Percentiles rank a stretch among this genome's conserved stretches.
phyloP scores from a whole-genome alignment of 1,139 yeast species.

The Taiozyma sp. region DNA sequence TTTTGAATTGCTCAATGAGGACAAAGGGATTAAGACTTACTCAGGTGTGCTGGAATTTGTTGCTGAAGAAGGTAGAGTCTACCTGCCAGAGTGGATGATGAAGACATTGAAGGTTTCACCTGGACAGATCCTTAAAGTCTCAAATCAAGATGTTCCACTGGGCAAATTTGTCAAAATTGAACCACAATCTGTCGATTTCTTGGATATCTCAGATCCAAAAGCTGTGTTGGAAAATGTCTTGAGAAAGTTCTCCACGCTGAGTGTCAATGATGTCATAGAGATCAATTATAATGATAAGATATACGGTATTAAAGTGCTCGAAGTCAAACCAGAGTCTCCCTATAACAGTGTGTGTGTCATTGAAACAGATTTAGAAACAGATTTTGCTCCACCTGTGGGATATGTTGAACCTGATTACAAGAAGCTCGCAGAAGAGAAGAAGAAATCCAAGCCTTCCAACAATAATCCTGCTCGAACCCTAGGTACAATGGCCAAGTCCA shows the following conservation, averaged over 20 bases:
- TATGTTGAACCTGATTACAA: slow-evolving; percentile 83
- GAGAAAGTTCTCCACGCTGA: slow-evolving; percentile 83
- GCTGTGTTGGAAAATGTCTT: slow-evolving; percentile 93
- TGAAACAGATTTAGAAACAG: slow-evolving; percentile 95
- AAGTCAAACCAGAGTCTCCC: slow-evolving; percentile 74
- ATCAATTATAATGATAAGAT: slow-evolving; percentile 77
- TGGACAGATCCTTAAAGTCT: slow-evolving; percentile 74
- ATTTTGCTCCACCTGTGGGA: slow-evolving; percentile 98
- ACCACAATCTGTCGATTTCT: slow-evolving; percentile 90
- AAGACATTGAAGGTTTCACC: slow-evolving; percentile 65
- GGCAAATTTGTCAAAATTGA: slow-evolving; percentile 91
- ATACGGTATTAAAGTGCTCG: slow-evolving; percentile 80
- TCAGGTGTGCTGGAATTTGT: slow-evolving; percentile 95
- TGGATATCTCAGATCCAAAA: slow-evolving; percentile 92
- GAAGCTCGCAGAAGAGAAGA: slow-evolving; percentile 20
- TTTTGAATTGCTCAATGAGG: slow-evolving; percentile 73
- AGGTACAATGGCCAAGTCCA: slow-evolving; percentile 78
- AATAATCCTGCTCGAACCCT: slow-evolving; percentile 32
- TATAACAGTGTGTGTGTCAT: slow-evolving; percentile 81
- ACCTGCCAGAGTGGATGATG: slow-evolving; percentile 98
- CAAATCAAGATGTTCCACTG: slow-evolving; percentile 74
- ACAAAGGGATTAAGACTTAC: slow-evolving; percentile 57
- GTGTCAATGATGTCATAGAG: slow-evolving; percentile 82
- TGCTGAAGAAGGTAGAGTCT: slow-evolving; percentile 96
- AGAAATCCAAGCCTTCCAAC: slow-evolving; percentile 21